Base-by-base conservation (phyloP, 345 rosid genomes). In the Salix caprea region DNA sequence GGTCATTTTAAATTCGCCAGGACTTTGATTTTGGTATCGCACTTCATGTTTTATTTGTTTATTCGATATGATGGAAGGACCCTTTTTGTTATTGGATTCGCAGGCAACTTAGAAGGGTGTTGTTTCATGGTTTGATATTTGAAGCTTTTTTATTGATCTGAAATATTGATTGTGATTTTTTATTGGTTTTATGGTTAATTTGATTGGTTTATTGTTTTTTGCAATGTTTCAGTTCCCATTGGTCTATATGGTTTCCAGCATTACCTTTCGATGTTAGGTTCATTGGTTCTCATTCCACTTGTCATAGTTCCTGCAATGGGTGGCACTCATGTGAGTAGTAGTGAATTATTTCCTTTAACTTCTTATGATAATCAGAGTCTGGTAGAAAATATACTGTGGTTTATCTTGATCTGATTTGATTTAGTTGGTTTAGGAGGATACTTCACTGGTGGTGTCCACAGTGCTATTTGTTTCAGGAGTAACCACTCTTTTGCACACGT, bases 271-370 rank as follows among this genome's bases (percentile, higher is more conserved):
- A 88, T 95, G 82, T 80, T 90, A 85, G 99, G 99, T 30, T 95
- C 99, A 11, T 74, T 95, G 85, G 82, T 95, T 85, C 90, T 95
- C 76, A 88, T 91, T 86, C 99, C 99, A 21, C 91, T 91, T 1
- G 94, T 96, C 82, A 87, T 96, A 50, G 98, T 91, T 87, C 99
- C 99, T 69, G 97, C 99, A 62, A 96, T 96, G 99, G 98, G 99
- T 83, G 99, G 98, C 74, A 81, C 85, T 66, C 88, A 90, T 28
- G 99, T 96, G 88, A 90, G 98, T 87, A 62, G 34, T 77, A 81
- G 58, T 72, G 52, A 15, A 18, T 58, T 50, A 23, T 74, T 50
- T 39, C 18, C 11, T 37, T 18, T 18, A 13, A 30, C 23, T 10
- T 12, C 24, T 42, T 54, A 16, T 46, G 50, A 37, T 37, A 28